phyloP scores from a whole-genome alignment of 1,139 yeast species.

The Candida sanyaensis region DNA sequence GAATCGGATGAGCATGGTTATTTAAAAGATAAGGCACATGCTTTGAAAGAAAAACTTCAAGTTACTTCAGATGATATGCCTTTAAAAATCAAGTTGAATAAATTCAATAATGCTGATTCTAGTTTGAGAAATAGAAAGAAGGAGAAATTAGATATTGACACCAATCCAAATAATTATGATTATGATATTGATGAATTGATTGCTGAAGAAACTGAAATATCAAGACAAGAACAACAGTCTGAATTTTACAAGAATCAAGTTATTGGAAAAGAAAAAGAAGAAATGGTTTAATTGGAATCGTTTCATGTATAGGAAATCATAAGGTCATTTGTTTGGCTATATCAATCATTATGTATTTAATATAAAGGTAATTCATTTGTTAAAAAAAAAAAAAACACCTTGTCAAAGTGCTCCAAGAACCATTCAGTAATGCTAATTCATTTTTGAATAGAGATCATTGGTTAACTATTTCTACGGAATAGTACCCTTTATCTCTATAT shows the following conservation, averaged over 20 bases:
- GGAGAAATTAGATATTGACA: conserved; percentile 35
- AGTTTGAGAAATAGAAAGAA: conserved; percentile 23
- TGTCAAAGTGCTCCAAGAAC: no score
- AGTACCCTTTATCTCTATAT: no score
- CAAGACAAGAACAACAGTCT: conserved; percentile 21
- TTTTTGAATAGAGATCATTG: no score
- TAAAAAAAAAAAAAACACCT: no score
- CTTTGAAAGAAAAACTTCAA: conserved; percentile 31
- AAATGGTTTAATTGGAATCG: conserved; percentile 22
- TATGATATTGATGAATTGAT: conserved; percentile 35
- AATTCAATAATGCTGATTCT: conserved; percentile 18
- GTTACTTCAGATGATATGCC: conserved; percentile 45
- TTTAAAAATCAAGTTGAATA: conserved; percentile 32
- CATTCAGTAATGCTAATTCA: no score
- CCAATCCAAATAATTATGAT: conserved; percentile 36
- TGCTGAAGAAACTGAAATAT: conserved; percentile 26
- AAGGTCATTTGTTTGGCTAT: background rate
- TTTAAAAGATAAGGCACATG: conserved; percentile 26
- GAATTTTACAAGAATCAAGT: conserved; percentile 29
- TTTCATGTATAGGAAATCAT: background rate
- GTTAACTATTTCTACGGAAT: no score
- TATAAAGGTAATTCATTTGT: no score
- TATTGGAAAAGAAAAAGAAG: conserved; percentile 34
- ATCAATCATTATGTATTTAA: background rate
- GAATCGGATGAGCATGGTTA: conserved; percentile 15